Evolutionary conservation across 2,329 filamentous ascomycete species (phyloP), one percentile per base, ranked within the genome.

Genomic region (Neurospora sp.): DNA sequence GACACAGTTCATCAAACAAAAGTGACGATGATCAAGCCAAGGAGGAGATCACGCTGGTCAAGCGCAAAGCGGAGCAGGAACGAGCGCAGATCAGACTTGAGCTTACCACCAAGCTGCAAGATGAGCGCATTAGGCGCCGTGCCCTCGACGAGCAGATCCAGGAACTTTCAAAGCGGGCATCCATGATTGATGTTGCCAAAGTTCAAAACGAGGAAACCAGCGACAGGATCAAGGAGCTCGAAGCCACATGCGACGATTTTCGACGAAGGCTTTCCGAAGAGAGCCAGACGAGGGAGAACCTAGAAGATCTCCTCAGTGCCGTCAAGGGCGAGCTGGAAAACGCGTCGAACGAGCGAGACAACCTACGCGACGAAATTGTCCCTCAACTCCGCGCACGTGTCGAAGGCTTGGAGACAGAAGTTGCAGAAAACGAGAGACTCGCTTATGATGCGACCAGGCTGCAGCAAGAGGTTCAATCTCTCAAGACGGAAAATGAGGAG

Each of bases 261-360:
- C 89, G 91, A 73, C 89, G 94, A 75, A 91, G 92, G 74, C 84
- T 99, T 66, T 85, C 87, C 0, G 93, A 98, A 77, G 96, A 99
- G 81, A 88, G 92, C 70, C 88, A 92, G 78, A 89, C 92, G 75
- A 97, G 97, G 79, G 90, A 93, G 77, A 97, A 96, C 78, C 96
- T 98, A 76, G 93, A 98, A 80, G 94, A 97, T 78, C 85, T 99
- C 62, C 85, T 98, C 66, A 89, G 90, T 7, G 95, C 92, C 5
- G 89, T 98, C 75, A 91, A 91, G 75, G 87, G 89, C 33, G 93
- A 99, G 78, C 84, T 98, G 15, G 88, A 94, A 76, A 91, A 89
- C 74, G 88, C 93, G 68, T 88, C 91, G 71, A 94, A 96, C 74
- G 94, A 99, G 80, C 89, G 93, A 68, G 96, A 99, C 79, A 95